These are phyloP conservation scores for Exophiala oligosperma DNA, from an alignment of 2,329 filamentous ascomycete species.

Conservation along the genomic window DNA sequence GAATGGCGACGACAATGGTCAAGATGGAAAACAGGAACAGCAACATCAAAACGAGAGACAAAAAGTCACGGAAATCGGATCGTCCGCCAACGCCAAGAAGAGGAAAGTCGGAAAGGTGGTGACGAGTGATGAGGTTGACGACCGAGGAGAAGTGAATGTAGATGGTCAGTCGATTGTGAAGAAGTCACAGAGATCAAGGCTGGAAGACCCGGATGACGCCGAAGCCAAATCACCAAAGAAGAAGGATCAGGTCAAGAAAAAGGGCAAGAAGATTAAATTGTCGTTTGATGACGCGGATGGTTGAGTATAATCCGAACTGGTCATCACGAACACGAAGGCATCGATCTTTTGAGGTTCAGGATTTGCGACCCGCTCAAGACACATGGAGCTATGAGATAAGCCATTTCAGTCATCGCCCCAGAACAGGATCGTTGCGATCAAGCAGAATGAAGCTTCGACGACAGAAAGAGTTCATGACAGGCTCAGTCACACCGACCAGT, in stretches of 20 bases:
- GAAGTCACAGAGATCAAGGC: too few relatives aligned
- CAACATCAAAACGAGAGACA: slow-evolving; percentile 16
- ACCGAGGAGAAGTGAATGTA: slow-evolving; percentile 4
- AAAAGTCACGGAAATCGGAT: slow-evolving; percentile 21
- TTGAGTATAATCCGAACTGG: background rate
- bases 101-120: slow-evolving; percentile 27
- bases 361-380: too few relatives aligned
- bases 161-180: too few relatives aligned
- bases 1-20: background rate
- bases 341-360: background rate
- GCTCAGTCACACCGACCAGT: background rate
- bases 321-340: background rate
- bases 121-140: slow-evolving; percentile 17
- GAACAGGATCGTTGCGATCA: too few relatives aligned
- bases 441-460: too few relatives aligned
- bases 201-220: background rate
- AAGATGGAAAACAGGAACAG: background rate
- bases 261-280: slow-evolving; percentile 30
- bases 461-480: too few relatives aligned
- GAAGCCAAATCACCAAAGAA: slow-evolving; percentile 6
- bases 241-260: slow-evolving; percentile 19
- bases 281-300: slow-evolving; percentile 29
- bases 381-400: too few relatives aligned
- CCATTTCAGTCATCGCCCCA: too few relatives aligned
- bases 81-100: slow-evolving; percentile 19